Conservation (phyloP, 306 rosid genomes). For the Trifolium repens region DNA sequence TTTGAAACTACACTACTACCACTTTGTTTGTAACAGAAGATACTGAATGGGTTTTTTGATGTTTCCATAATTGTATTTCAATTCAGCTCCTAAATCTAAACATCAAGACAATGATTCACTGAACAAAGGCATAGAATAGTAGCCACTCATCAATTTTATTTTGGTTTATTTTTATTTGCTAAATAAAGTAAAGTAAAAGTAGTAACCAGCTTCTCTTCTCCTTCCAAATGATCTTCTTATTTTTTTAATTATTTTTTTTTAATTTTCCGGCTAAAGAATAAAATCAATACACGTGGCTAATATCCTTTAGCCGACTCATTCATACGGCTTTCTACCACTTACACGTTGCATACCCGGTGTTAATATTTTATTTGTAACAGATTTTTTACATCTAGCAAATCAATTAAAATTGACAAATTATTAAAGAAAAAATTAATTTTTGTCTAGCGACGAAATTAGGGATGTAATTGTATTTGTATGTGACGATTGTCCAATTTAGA, state of each 20-base stretch:
- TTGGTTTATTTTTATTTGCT: neutral
- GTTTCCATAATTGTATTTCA: neutral
- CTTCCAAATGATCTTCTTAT: neutral
- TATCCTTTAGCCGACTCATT: conserved; percentile 41
- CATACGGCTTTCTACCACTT: conserved; percentile 28
- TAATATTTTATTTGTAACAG: neutral
- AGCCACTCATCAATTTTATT: no score
- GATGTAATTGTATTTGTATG: no score
- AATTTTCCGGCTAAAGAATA: conserved; percentile 11
- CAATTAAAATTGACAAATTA: no score
- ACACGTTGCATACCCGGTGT: conserved; percentile 10
- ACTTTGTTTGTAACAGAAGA: neutral
- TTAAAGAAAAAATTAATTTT: no score
- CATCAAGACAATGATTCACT: neutral
- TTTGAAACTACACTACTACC: neutral
- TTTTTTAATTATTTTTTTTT: neutral
- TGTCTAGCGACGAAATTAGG: no score
- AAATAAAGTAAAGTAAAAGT: neutral
- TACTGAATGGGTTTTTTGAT: neutral
- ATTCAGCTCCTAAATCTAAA: neutral
- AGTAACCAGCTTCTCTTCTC: neutral
- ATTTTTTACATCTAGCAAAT: no score
- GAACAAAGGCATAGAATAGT: neutral
- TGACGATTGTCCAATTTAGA: no score
- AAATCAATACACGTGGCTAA: conserved; percentile 41